Conservation (phyloP, 1,139 yeast genomes). For the Diutina sp. region DNA sequence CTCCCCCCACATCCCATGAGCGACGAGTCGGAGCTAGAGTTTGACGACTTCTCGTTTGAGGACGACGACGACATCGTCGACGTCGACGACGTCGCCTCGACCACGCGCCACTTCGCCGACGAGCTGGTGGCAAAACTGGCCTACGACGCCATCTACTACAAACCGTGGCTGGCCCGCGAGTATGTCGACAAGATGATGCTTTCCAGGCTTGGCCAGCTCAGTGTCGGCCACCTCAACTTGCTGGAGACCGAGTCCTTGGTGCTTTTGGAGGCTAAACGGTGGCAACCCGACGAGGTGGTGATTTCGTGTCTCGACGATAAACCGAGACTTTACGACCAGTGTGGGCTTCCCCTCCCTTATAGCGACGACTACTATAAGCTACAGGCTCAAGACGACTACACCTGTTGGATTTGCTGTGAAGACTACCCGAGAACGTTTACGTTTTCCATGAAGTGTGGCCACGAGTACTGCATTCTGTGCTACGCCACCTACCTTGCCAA, state of each 20-base stretch:
- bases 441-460: conserved; percentile 55
- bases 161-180: conserved; percentile 1
- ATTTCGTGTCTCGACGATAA: conserved; percentile 54
- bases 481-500: conserved; percentile 46
- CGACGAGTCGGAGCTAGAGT: not conserved
- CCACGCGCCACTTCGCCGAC: not conserved
- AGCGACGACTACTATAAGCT: conserved; percentile 6
- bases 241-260: conserved; percentile 26
- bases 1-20: not conserved
- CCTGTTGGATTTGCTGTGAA: conserved; percentile 66
- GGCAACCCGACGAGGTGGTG: conserved; percentile 66
- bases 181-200: not conserved
- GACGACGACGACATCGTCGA: conserved; percentile 4
- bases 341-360: conserved; percentile 30
- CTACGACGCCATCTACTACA: not conserved
- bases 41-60: conserved; percentile 6
- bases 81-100: not conserved
- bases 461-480: conserved; percentile 57
- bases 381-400: conserved; percentile 14
- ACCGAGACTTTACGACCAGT: conserved; percentile 24
- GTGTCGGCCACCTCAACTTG: conserved; percentile 17
- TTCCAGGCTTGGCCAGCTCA: not conserved
- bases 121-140: conserved; percentile 1
- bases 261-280: conserved; percentile 46
- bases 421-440: conserved; percentile 19